These are phyloP conservation scores for Amanita rubescens DNA, from an alignment of 768 basidiomycete genomes.

Conservation along the genomic window DNA sequence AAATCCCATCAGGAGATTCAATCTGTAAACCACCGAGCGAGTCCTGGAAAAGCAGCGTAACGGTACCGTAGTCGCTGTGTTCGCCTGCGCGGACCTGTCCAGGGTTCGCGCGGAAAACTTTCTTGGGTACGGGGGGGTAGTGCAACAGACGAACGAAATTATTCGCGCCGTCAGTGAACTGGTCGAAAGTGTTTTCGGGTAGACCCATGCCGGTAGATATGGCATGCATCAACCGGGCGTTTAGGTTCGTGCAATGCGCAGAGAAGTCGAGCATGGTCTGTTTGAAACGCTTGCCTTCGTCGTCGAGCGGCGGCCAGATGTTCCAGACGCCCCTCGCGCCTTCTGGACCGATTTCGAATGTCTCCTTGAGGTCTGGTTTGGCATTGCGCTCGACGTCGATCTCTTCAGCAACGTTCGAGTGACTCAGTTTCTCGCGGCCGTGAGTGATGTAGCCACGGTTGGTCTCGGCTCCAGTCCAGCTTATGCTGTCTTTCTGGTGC, in stretches of 20 bases:
- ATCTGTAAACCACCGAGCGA: constrained; percentile 62
- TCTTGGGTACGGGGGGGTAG: constrained; percentile 70
- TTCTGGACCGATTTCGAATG: constrained; percentile 86
- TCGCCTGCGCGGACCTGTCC: constrained; percentile 79
- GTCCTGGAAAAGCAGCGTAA: constrained; percentile 80
- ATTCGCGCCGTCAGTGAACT: constrained; percentile 64
- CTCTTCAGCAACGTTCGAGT: constrained; percentile 60
- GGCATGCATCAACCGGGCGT: constrained; percentile 74
- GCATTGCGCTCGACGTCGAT: constrained; percentile 67
- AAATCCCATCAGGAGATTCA: constrained; percentile 52
- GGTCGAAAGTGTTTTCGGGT: constrained; percentile 68
- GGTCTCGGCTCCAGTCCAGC: constrained; percentile 80
- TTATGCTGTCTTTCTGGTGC: constrained; percentile 42
- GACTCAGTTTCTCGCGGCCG: constrained; percentile 79
- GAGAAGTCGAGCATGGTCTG: constrained; percentile 71
- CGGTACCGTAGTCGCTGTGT: constrained; percentile 81
- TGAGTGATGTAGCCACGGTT: constrained; percentile 80
- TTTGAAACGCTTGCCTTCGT: constrained; percentile 51
- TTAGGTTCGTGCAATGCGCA: constrained; percentile 72
- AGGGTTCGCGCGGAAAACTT: constrained; percentile 42
- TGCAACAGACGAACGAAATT: constrained; percentile 78
- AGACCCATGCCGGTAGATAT: constrained; percentile 76
- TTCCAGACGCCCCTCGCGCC: constrained; percentile 76
- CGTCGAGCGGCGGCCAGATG: constrained; percentile 64
- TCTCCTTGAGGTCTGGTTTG: constrained; percentile 78